Percentiles rank a stretch among this genome's conserved stretches.
Conservation (phyloP, 2,329 filamentous ascomycete genomes). For the Colletotrichum orbiculare region DNA sequence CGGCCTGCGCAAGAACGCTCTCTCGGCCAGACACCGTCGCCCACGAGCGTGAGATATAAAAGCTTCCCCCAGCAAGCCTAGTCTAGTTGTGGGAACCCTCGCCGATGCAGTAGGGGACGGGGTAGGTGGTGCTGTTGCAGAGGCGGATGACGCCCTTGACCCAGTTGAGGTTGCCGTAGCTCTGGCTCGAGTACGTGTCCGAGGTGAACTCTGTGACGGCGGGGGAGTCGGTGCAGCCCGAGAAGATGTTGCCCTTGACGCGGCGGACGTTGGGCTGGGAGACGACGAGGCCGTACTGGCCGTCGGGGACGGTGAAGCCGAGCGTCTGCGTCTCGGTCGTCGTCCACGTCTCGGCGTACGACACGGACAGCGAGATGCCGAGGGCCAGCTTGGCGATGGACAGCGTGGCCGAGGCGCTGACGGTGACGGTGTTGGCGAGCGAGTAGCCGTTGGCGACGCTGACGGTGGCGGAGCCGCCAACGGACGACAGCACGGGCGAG, state of each 20-base stretch:
- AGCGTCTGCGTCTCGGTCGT: constrained; percentile 45
- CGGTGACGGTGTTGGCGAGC: constrained; percentile 46
- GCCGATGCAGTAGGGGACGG: constrained; percentile 51
- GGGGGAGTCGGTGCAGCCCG: constrained; percentile 47
- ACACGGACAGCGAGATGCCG: constrained; percentile 39
- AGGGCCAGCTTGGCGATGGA: constrained; percentile 43
- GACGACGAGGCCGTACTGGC: constrained; percentile 52
- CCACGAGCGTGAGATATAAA: neutral
- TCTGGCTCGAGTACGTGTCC: constrained; percentile 48
- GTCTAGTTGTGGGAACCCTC: constrained; percentile 39
- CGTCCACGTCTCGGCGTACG: constrained; percentile 44
- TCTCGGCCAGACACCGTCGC: constrained; percentile 1
- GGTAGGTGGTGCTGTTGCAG: constrained; percentile 49
- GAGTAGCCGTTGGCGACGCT: constrained; percentile 47
- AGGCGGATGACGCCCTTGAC: constrained; percentile 52
- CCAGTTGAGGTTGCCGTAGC: constrained; percentile 48
- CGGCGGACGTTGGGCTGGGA: constrained; percentile 49
- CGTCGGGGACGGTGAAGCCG: constrained; percentile 46
- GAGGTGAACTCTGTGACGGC: constrained; percentile 43
- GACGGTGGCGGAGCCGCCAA: constrained; percentile 43
- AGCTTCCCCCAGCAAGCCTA: neutral
- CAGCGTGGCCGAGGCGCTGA: constrained; percentile 38
- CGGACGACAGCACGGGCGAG: constrained; percentile 48
- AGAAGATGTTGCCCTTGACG: constrained; percentile 47
- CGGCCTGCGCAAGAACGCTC: constrained; percentile 5